Evolutionary conservation across 306 rosid species (phyloP).

Genomic region (Alnus rubra): DNA sequence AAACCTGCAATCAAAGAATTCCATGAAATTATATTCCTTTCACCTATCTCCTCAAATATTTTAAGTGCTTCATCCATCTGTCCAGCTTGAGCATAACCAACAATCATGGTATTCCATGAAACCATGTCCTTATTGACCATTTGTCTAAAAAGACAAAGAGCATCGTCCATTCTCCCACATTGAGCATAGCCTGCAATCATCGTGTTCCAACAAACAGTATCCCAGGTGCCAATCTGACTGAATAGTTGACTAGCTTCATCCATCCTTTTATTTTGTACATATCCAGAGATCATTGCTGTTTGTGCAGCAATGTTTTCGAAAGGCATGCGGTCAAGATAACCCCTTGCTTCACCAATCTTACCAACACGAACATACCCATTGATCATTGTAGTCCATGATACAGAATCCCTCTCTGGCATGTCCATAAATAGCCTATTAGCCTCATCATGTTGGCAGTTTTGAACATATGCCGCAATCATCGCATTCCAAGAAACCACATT

Average conservation of each 20-base stretch:
- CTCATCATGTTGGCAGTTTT: constrained; percentile 58
- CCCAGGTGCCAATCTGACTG: constrained; percentile 43
- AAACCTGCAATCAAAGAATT: constrained; percentile 76
- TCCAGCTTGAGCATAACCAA: constrained; percentile 70
- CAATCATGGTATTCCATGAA: constrained; percentile 79
- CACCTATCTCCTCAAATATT: constrained; percentile 52
- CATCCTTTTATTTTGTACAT: constrained; percentile 53
- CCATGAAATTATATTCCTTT: constrained; percentile 70
- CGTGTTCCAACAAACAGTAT: constrained; percentile 79
- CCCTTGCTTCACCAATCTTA: constrained; percentile 63
- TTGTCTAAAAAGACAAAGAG: constrained; percentile 54
- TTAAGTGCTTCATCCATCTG: constrained; percentile 61
- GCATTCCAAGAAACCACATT: constrained; percentile 92
- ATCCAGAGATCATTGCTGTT: constrained; percentile 80
- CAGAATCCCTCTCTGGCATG: constrained; percentile 66
- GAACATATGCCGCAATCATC: constrained; percentile 73
- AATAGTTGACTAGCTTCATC: constrained; percentile 68
- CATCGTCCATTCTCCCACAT: constrained; percentile 67
- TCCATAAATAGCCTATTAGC: constrained; percentile 57
- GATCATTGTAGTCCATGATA: constrained; percentile 86
- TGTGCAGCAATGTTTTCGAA: constrained; percentile 64
- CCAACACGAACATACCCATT: constrained; percentile 64
- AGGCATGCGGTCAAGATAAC: constrained; percentile 64
- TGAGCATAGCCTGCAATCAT: constrained; percentile 75
- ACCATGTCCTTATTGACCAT: constrained; percentile 64